Percentiles rank a stretch among this genome's conserved stretches.
phyloP scores from a whole-genome alignment of 1,139 yeast species.

The Kodamaea derodonti region DNA sequence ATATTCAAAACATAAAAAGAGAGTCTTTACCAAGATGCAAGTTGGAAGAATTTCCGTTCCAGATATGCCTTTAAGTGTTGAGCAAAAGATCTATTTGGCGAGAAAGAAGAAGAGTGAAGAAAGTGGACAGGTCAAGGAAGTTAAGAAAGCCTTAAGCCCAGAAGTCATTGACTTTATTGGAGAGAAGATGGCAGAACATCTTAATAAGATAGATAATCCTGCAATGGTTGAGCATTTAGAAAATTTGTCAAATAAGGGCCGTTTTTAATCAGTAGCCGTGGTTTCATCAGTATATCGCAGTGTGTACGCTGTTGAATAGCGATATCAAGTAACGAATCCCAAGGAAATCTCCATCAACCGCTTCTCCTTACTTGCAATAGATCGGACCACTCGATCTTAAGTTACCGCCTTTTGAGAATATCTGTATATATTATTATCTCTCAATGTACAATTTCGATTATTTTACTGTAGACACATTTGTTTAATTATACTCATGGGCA shows the following conservation, averaged over 20 bases:
- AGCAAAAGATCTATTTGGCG: constrained; percentile 58
- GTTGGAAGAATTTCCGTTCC: constrained; percentile 65
- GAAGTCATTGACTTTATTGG: constrained; percentile 74
- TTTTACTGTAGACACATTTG: too few species aligned
- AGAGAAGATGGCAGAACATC: constrained; percentile 55
- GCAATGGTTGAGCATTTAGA: constrained; percentile 39
- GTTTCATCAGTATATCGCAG: too few species aligned
- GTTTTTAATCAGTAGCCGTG: constrained; percentile 24
- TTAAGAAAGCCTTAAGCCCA: constrained; percentile 49
- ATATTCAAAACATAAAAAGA: constrained; percentile 55
- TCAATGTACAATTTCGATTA: too few species aligned
- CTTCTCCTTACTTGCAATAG: too few species aligned
- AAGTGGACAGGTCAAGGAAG: constrained; percentile 32
- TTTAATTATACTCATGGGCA: too few species aligned
- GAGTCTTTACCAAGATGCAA: constrained; percentile 55
- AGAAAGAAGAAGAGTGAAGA: constrained; percentile 38
- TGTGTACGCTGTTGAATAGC: too few species aligned
- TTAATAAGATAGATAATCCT: constrained; percentile 40
- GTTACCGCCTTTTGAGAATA: too few species aligned
- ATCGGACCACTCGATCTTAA: too few species aligned
- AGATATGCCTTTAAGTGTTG: constrained; percentile 70
- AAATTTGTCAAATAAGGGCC: constrained; percentile 33
- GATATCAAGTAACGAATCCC: too few species aligned
- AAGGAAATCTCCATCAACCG: too few species aligned
- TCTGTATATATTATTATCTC: too few species aligned